Evolutionary conservation across 371 early-diverging fungal genomes (phyloP).

Genomic region (Entomophthora muscae): DNA sequence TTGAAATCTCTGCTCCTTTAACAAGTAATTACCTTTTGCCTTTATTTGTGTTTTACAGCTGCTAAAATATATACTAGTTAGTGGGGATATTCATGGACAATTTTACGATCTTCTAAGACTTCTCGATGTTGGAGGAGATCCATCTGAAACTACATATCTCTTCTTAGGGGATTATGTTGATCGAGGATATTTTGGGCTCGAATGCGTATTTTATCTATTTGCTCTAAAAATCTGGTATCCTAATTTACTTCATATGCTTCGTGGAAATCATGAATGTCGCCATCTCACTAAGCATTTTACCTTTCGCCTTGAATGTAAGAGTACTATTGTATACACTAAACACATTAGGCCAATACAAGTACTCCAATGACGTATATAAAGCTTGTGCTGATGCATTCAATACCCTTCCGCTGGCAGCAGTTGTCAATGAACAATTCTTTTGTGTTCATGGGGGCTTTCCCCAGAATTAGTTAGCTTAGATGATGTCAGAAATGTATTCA

Average conservation of each 20-base stretch:
- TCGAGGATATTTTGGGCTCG: slow-evolving; percentile 82
- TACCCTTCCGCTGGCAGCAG: slow-evolving; percentile 82
- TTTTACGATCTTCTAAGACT: slow-evolving; percentile 96
- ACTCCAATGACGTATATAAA: slow-evolving; percentile 83
- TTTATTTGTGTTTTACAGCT: neutral
- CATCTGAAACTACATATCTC: slow-evolving; percentile 68
- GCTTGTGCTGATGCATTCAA: slow-evolving; percentile 85
- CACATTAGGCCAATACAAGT: slow-evolving; percentile 70
- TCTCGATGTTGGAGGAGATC: slow-evolving; percentile 92
- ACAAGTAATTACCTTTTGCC: slow-evolving; percentile 33
- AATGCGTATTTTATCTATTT: slow-evolving; percentile 81
- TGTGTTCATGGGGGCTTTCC: slow-evolving; percentile 98
- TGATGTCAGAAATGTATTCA: slow-evolving; percentile 48
- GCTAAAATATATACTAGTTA: slow-evolving; percentile 31
- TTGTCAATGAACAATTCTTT: slow-evolving; percentile 91
- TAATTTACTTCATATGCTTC: slow-evolving; percentile 70
- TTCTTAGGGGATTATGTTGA: slow-evolving; percentile 98
- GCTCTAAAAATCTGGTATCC: slow-evolving; percentile 86
- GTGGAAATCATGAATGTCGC: no score
- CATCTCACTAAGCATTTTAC: slow-evolving; percentile 95
- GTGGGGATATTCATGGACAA: slow-evolving; percentile 99
- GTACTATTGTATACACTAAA: neutral
- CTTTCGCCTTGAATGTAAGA: slow-evolving; percentile 86
- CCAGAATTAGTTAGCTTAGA: slow-evolving; percentile 80
- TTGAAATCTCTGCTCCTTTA: slow-evolving; percentile 77